Evolutionary conservation across 257 asterid species (phyloP), one percentile per base, ranked within the genome.

Genomic region (Solanum verrucosum): DNA sequence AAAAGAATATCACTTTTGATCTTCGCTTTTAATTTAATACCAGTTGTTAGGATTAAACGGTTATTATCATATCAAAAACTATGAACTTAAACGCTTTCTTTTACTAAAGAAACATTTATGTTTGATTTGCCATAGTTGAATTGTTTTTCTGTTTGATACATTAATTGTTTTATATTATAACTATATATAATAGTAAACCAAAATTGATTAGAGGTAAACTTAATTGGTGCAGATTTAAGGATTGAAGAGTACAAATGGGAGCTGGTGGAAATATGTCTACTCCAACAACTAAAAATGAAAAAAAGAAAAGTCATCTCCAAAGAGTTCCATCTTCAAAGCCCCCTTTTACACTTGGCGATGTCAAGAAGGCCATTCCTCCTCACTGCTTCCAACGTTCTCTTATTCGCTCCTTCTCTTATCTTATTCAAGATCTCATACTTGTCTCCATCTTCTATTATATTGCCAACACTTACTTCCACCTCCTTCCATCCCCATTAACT

Each of bases 241-340:
- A 21, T 38, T 75, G 21, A 75, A 38, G 59, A 37, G 83, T 3
- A 9, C 10, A 70, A 73, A 73, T 75, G 83, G 83, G 83, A 37
- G 83, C 20, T 5, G 83, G 56, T 35, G 52, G 52, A 1, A 23
- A 75, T 37, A 74, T 74, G 83, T 21, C 20, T 75, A 0, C 83
- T 75, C 21, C 83, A 75, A 11, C 33, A 9, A 9, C 49, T 18
- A 44, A 46, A 35, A 52, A 52, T 5, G 38, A 29, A 71, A 3
- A 71, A 31, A 71, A 71, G n/a, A 71, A 8, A 72, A 72, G 1
- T 72, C 79, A 4, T 72, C 79, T 72, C 2, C 4, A 84, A 11
- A 84, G 88, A 87, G 85, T 81, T 34, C 89, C 89, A n/a, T n/a
- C 68, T 72, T 11, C 89, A 0, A 87, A 87, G 63, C 89, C 89